Percentiles rank a stretch among this genome's conserved stretches.
Evolutionary conservation across 805 yeast species (phyloP).

Genomic region (Spathaspora passalidarum): DNA sequence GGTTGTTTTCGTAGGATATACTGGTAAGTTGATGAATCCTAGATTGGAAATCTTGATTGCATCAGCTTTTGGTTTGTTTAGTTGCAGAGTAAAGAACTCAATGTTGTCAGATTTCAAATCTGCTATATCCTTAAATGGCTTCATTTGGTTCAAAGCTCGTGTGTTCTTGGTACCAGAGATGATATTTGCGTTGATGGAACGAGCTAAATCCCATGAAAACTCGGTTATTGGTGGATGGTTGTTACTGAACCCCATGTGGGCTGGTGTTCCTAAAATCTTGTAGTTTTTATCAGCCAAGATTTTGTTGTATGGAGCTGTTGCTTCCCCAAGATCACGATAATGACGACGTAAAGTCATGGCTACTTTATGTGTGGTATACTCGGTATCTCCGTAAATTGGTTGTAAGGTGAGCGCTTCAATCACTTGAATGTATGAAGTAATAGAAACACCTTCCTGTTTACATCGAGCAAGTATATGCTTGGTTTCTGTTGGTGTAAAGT

Average conservation of each 20-base stretch:
- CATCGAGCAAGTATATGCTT: conserved; percentile 22
- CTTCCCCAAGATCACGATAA: conserved; percentile 5
- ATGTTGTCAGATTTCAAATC: conserved; percentile 14
- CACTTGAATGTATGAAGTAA: conserved; percentile 30
- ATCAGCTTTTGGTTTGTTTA: conserved; percentile 28
- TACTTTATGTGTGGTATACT: conserved; percentile 22
- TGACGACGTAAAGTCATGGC: conserved; percentile 36
- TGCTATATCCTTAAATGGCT: conserved; percentile 16
- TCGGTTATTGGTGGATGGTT: conserved; percentile 26
- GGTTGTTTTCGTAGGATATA: conserved; percentile 4
- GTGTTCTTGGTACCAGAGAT: conserved; percentile 17
- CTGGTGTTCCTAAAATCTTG: conserved; percentile 30
- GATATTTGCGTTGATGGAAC: conserved; percentile 18
- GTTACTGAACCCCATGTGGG: conserved; percentile 31
- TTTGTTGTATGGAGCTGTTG: conserved; percentile 15
- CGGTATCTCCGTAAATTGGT: conserved; percentile 24
- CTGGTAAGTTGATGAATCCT: conserved; percentile 27
- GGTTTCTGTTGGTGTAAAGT: conserved; percentile 23
- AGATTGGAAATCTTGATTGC: conserved; percentile 34
- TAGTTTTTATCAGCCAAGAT: conserved; percentile 16
- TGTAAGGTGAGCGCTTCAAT: conserved; percentile 24
- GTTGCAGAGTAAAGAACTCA: conserved; percentile 17
- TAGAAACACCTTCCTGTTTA: conserved; percentile 25
- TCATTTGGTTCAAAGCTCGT: conserved; percentile 20
- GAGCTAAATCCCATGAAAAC: conserved; percentile 33